A percentile compares a stretch with the other conserved stretches of the same genome.
phyloP scores from a whole-genome alignment of 164 flowering plant genomes.

The Nymphaea thermarum region DNA sequence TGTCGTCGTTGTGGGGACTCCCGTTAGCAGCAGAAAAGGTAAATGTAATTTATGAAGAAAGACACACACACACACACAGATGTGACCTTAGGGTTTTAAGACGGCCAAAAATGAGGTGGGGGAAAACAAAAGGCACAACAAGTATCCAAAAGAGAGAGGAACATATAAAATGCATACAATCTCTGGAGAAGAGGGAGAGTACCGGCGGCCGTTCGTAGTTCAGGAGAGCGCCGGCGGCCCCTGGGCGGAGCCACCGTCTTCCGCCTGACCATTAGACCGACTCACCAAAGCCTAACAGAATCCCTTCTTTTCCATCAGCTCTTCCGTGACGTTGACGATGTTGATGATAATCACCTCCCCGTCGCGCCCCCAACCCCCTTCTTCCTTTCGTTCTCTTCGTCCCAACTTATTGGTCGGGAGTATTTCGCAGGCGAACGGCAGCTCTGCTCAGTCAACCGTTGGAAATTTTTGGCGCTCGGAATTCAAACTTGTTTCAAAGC shows the following conservation, averaged over 20 bases:
- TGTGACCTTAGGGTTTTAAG: not conserved
- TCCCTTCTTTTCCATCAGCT: too few relatives aligned
- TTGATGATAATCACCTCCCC: too few relatives aligned
- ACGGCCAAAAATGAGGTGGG: not conserved
- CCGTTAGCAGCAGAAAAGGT: not conserved
- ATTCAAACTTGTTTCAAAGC: too few relatives aligned
- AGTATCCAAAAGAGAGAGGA: not conserved
- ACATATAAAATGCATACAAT: too few relatives aligned
- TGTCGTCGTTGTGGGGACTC: not conserved
- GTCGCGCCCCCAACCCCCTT: too few relatives aligned
- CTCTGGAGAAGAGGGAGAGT: not conserved
- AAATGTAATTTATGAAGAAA: not conserved
- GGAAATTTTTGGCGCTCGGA: too few relatives aligned
- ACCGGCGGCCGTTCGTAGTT: not conserved
- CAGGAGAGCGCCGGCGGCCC: not conserved
- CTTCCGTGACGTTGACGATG: too few relatives aligned
- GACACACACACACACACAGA: not conserved
- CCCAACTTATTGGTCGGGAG: too few relatives aligned
- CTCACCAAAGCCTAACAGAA: too few relatives aligned
- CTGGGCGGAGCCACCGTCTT: not conserved
- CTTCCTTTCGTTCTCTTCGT: too few relatives aligned
- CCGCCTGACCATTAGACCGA: not conserved
- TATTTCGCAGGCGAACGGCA: too few relatives aligned
- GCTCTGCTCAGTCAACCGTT: too few relatives aligned
- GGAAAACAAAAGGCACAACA: not conserved